Evolutionary conservation across 331 rosid genomes (phyloP), one percentile per base, ranked within the genome.

Genomic region (Dryas integrifolia): DNA sequence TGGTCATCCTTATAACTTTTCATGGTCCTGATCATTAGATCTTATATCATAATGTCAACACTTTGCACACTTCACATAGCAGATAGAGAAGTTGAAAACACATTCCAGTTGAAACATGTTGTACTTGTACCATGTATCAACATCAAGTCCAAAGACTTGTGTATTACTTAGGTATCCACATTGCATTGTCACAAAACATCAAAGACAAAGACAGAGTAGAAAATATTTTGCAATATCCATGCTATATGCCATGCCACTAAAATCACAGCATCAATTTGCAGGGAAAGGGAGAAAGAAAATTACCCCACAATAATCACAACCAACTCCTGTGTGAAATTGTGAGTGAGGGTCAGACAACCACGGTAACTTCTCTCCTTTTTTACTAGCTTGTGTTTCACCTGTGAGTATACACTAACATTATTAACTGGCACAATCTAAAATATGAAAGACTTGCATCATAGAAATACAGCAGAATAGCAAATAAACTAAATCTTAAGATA

Each of bases 241-340:
- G 18, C 5, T 26, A 30, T 38, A 67, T 58, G 49, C 26, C 48
- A 58, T 45, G 56, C 65, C 46, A 75, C 50, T 43, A 40, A 35
- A 55, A 46, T 61, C 46, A 48, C 61, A 18, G 9, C 38, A 51
- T 38, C 52, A 50, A 67, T 24, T 30, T 26, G 58, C 38, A 65
- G 26, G 51, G 51, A 67, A 66, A 83, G 59, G 76, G 63, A 47
- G 38, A 58, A 51, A 58, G 72, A 77, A 58, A 62, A 60, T 81
- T 87, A 92, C 98, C 97, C 97, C 98, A 40, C 98, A 92, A 82
- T 67, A 84, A 82, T 90, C 97, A 60, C 98, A 90, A 44, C 98
- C 97, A 83, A 9, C 81, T 58, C 30, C 64, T 13, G 0, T 0
- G 71, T 92, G 98, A 79, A 79, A 76, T 9, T 56, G 52, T 60